Percentiles rank a stretch among this genome's conserved stretches.
phyloP scores from a whole-genome alignment of 176 grass and related monocot species.

The Hsuehochloa calcarea region DNA sequence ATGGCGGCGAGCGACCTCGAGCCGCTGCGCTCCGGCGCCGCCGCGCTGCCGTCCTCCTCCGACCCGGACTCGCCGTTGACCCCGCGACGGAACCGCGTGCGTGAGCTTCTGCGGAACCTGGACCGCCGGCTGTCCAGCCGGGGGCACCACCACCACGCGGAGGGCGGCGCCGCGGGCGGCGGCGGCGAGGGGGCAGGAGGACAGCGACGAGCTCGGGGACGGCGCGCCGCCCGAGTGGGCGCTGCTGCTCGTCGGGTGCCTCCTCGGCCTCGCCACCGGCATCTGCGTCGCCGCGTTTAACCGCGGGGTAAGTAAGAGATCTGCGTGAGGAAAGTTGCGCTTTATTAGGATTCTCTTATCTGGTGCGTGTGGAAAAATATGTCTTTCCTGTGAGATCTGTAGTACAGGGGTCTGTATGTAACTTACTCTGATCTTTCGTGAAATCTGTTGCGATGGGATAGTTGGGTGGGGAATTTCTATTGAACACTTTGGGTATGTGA shows the following conservation, averaged over 20 bases:
- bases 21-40: slow-evolving; percentile 34
- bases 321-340: not conserved
- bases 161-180: not conserved
- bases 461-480: not conserved
- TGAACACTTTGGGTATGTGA: not conserved
- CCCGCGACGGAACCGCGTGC: slow-evolving; percentile 40
- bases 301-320: slow-evolving; percentile 71
- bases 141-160: slow-evolving; percentile 20
- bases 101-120: slow-evolving; percentile 48
- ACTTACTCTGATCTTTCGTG: not conserved
- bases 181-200: slow-evolving; percentile 45
- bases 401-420: not conserved
- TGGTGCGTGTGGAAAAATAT: not conserved
- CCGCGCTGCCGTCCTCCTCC: slow-evolving; percentile 40
- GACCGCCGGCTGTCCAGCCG: slow-evolving; percentile 53
- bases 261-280: slow-evolving; percentile 87
- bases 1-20: slow-evolving; percentile 73
- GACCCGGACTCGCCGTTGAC: slow-evolving; percentile 40
- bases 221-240: slow-evolving; percentile 99
- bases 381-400: not conserved
- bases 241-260: slow-evolving; percentile 86
- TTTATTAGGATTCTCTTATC: not conserved
- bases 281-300: slow-evolving; percentile 92
- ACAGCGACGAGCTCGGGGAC: slow-evolving; percentile 68
- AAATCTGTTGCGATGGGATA: not conserved